Evolutionary conservation across 2,329 filamentous ascomycete species (phyloP), one percentile per base, ranked within the genome.

Genomic region (Capronia coronata): DNA sequence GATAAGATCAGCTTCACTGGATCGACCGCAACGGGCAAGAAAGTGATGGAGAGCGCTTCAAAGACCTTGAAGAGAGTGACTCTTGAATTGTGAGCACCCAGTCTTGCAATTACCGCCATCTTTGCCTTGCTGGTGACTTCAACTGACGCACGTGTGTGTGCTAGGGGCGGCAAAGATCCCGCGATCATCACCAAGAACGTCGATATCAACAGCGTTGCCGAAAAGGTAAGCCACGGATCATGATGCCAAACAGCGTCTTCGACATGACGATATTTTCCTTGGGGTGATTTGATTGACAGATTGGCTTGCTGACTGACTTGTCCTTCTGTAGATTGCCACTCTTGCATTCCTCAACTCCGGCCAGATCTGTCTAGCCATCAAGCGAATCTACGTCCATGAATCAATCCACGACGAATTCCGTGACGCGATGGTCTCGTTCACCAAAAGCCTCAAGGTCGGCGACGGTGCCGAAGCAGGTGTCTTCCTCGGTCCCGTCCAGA

Each of bases 1-100:
- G 71, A 75, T 49, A 84, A 82, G 70, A 76, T 84, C 61, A 74
- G 71, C 56, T 84, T 84, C 65, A 84, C 81, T 0, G 80, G 81
- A 2, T 81, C 77, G 9, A 77, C 71, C 5, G 68, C 71, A 0
- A 82, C 77, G 0, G 80, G 80, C 8, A 82, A 82, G 68, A 74
- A 74, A 63, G 75, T 84, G 46, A 75, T 80, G 71, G 72, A 72
- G 48, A 74, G 71, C n/a, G 74, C 72, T 45, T 69, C 75, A 19
- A 72, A 73, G 61, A 79, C 77, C 0, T 65, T 84, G 21, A 83
- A 82, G 70, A 69, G 78, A 34, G 71, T 80, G 16, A 80, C 76
- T 1, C 71, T 83, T 11, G 80, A 84, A 62, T 71, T 83, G 62
- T 55, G 30, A 58, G 55, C 11, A 13, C 21, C 3, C n/a, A n/a